Base-by-base conservation (phyloP, 2,329 filamentous ascomycete genomes). In the Colletotrichum costaricense region DNA sequence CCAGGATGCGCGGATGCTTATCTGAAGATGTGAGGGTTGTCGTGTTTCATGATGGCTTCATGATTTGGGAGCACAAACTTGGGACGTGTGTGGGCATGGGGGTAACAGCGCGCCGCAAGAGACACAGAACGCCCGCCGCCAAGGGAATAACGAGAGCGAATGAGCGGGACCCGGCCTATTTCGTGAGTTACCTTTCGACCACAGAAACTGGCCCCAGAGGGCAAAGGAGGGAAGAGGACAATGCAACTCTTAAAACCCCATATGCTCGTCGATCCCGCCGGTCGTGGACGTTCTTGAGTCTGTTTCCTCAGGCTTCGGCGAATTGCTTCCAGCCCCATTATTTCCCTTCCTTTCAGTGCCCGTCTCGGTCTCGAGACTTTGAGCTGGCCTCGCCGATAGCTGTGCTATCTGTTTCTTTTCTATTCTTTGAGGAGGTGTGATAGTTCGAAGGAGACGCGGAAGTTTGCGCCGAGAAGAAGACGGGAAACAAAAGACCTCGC, bases 21-120 rank as follows among this genome's bases (percentile, higher is more conserved):
- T 73, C 67, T 73, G 70, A 65, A 70, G 35, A 55, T 62, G 70
- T 70, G 70, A 73, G 67, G 70, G 67, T 65, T 73, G 52, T 55
- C 54, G 65, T 68, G 74, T 75, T 75, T 75, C 74, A 75, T 69
- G 65, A 74, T 57, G 72, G 74, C 74, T 75, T 75, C 74, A 75
- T 63, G 65, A 74, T 64, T 68, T 69, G 69, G 69, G 69, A 62
- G 55, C 49, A 68, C 49, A 49, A 55, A 33, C 38, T 55, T 33
- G 42, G 60, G 60, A 52, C 46, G 60, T 65, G 63, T 65, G 52
- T 60, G 22, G 52, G 49, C 63, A 24, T 19, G 42, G 28, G 28
- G 16, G 2, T 8, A 42, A 42, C 38, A n/a, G 14, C 38, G 38
- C 38, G 22, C 2, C 30, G 46, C n/a, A 56, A 26, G 5, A n/a